Percentiles rank a stretch among this genome's conserved stretches.
Conservation (phyloP, 2,329 filamentous ascomycete genomes). For the Macrophomina phaseolina region DNA sequence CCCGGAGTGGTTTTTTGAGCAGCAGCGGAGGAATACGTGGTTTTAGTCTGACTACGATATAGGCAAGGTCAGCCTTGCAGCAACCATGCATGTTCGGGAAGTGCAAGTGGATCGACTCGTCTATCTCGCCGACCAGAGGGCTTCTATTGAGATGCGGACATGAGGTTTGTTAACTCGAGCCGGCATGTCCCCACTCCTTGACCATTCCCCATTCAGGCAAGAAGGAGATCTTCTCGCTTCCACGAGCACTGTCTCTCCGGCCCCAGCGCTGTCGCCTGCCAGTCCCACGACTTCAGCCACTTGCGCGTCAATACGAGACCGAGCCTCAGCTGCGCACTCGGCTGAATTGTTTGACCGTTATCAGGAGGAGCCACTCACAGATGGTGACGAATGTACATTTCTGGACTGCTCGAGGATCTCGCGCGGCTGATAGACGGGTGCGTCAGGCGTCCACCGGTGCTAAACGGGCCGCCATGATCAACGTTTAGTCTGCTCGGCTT, state of each 20-base stretch:
- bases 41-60: conserved; percentile 6
- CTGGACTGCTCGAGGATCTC: neutral
- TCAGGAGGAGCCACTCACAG: neutral
- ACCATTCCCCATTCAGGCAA: neutral
- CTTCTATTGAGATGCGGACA: neutral
- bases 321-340: neutral
- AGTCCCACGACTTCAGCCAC: neutral
- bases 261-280: neutral
- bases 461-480: neutral
- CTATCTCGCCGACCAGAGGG: conserved; percentile 2
- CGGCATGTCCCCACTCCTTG: neutral
- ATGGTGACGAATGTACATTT: neutral
- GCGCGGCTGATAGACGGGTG: neutral
- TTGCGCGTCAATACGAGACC: conserved; percentile 1
- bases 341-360: neutral
- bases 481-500: neutral
- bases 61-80: conserved; percentile 12
- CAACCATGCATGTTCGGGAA: neutral
- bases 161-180: neutral
- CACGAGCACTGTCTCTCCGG: neutral
- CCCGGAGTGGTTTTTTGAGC: neutral
- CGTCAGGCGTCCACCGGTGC: neutral
- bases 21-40: conserved; percentile 3
- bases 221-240: neutral
- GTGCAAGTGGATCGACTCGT: neutral